phyloP scores from a whole-genome alignment of 1,139 yeast genomes.

The Eremothecium cymbalariae region DNA sequence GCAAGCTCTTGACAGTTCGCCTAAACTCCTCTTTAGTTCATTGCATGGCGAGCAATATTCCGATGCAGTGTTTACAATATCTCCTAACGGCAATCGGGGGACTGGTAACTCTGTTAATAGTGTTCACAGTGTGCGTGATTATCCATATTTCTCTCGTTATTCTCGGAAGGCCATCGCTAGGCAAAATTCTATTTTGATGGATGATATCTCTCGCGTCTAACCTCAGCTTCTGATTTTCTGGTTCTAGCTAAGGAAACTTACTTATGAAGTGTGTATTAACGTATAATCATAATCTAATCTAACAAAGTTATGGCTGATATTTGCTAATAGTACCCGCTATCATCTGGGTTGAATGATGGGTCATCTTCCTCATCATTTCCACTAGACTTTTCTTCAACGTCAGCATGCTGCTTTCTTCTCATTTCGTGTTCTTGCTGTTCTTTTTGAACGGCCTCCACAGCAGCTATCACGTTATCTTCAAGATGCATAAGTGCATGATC shows the following conservation, averaged over 20 bases:
- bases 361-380: slow-evolving; percentile 10
- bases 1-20: not conserved
- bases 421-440: slow-evolving; percentile 11
- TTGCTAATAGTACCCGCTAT: slow-evolving; percentile 2
- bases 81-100: slow-evolving; percentile 47
- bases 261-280: too few species aligned
- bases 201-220: slow-evolving; percentile 5
- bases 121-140: slow-evolving; percentile 24
- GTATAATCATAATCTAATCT: too few species aligned
- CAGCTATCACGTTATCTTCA: slow-evolving; percentile 52
- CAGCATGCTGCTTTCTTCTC: slow-evolving; percentile 9
- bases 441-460: slow-evolving; percentile 55
- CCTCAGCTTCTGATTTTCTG: not conserved
- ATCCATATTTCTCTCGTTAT: slow-evolving; percentile 12
- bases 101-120: slow-evolving; percentile 38
- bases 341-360: slow-evolving; percentile 3
- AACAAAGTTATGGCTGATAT: too few species aligned
- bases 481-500: slow-evolving; percentile 31
- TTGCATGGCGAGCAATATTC: slow-evolving; percentile 38
- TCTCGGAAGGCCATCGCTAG: slow-evolving; percentile 13
- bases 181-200: slow-evolving; percentile 11
- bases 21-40: slow-evolving; percentile 14
- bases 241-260: too few species aligned
- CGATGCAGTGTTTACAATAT: slow-evolving; percentile 39
- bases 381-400: slow-evolving; percentile 13